Evolutionary conservation across 1,284 basidiomycete genomes (phyloP).

Genomic region (Ustilago crameri): DNA sequence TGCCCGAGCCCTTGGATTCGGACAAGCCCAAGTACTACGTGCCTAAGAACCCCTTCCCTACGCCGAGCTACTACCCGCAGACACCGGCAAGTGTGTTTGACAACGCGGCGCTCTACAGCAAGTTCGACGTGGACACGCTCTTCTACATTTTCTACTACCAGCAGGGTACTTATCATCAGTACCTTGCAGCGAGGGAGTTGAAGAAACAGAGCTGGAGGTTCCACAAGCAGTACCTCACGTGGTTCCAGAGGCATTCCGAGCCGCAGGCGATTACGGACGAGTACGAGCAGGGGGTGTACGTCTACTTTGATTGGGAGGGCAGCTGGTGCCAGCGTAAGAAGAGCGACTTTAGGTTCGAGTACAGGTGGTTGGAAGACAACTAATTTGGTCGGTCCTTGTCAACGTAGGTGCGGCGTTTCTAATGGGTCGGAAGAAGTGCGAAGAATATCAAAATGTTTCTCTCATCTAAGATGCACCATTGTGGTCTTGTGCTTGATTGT

Average conservation of each 20-base stretch:
- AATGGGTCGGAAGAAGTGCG: no score
- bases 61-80: constrained; percentile 96
- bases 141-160: constrained; percentile 99
- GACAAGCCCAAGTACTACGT: constrained; percentile 83
- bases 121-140: constrained; percentile 94
- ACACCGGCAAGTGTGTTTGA: constrained; percentile 82
- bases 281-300: constrained; percentile 92
- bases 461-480: no score
- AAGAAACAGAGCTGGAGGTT: constrained; percentile 99
- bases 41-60: constrained; percentile 89
- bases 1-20: constrained; percentile 89
- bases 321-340: constrained; percentile 96
- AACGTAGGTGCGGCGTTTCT: not conserved
- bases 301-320: constrained; percentile 69
- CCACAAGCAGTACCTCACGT: constrained; percentile 98
- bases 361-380: constrained; percentile 63
- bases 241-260: constrained; percentile 99
- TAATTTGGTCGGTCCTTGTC: constrained; percentile 2
- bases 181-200: constrained; percentile 93
- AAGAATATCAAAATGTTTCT: not conserved
- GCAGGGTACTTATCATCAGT: constrained; percentile 97
- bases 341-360: constrained; percentile 85
- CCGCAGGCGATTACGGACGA: constrained; percentile 99
- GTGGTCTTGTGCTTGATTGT: no score
- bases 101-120: constrained; percentile 86